Base-by-base conservation (phyloP, 768 basidiomycete species). In the Tephrocybe sp. region DNA sequence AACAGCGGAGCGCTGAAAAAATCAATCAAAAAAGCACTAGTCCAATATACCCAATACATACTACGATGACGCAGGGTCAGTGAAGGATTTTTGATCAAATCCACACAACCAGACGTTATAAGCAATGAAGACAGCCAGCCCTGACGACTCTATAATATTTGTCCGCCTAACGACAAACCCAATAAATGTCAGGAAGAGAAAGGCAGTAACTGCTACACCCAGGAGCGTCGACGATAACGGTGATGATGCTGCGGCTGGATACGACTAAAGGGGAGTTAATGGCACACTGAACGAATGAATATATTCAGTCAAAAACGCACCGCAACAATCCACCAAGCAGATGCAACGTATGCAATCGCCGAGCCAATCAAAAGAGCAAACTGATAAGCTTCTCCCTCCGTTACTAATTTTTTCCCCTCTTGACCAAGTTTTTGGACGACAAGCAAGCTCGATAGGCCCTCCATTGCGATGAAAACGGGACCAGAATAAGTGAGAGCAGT, bases 61-160 rank as follows among this genome's bases (percentile, higher is more conserved):
- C 89, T 91, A 90, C 43, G 86, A 84, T 10, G 85, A 86, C 29
- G 83, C 81, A 9, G 84, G 80, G 60, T 88, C 84, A 22, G 81
- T 82, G 55, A 84, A 83, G 0, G 86, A 82, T 46, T 80, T 78
- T 56, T 82, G 79, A 64, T 88, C 86, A 56, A 88, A 85, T 15
- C 88, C 88, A 61, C 90, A 91, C 27, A 93, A 74, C 92, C 92
- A 94, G 27, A 94, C 79, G 55, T 91, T 91, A 65, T 91, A 93
- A 5, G 91, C 90, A 34, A 97, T 79, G 64, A 94, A 91, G 22
- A 94, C 73, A 3, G 91, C 86, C 22, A 97, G 80, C 41, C 89
- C 83, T 2, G 88, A 85, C 3, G 92, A 92, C 66, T 97, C 94
- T 47, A 97, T 86, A 42, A 95, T 88, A 60, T 95, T 95, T 34